Conservation (phyloP, 805 yeast genomes). For the Hanseniaspora opuntiae region DNA sequence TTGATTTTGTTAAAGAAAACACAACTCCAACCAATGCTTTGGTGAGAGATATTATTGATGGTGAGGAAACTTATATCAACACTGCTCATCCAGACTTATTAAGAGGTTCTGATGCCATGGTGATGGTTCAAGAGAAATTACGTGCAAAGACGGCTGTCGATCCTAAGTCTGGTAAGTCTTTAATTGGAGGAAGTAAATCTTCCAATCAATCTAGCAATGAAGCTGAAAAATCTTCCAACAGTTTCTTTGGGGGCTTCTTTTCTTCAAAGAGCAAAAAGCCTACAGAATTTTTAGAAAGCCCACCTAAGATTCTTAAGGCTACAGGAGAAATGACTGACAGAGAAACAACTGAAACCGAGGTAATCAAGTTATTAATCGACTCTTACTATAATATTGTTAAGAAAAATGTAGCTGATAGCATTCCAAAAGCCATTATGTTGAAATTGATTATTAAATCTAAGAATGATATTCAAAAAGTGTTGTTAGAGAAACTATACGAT, state of each 20-base stretch:
- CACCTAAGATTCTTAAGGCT: slow-evolving; percentile 88
- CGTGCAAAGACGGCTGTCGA: slow-evolving; percentile 61
- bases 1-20: slow-evolving; percentile 65
- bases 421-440: slow-evolving; percentile 91
- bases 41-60: slow-evolving; percentile 64
- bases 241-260: slow-evolving; percentile 93
- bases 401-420: slow-evolving; percentile 81
- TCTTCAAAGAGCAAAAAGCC: slow-evolving; percentile 84
- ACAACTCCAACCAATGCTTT: slow-evolving; percentile 75
- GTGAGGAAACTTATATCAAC: slow-evolving; percentile 90
- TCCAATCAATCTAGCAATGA: slow-evolving; percentile 26
- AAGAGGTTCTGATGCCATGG: slow-evolving; percentile 91
- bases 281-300: slow-evolving; percentile 91
- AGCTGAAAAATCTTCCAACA: slow-evolving; percentile 37
- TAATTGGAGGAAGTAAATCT: slow-evolving; percentile 25
- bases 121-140: slow-evolving; percentile 73
- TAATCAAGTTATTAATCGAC: slow-evolving; percentile 77
- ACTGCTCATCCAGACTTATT: slow-evolving; percentile 95
- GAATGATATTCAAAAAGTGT: slow-evolving; percentile 77
- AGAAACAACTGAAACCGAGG: slow-evolving; percentile 93
- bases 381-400: slow-evolving; percentile 88
- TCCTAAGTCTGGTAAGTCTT: slow-evolving; percentile 80
- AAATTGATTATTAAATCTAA: slow-evolving; percentile 75
- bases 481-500: slow-evolving; percentile 75
- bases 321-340: slow-evolving; percentile 84